Conservation (phyloP, 371 early-diverging fungal species). For the Mycotypha africana region DNA sequence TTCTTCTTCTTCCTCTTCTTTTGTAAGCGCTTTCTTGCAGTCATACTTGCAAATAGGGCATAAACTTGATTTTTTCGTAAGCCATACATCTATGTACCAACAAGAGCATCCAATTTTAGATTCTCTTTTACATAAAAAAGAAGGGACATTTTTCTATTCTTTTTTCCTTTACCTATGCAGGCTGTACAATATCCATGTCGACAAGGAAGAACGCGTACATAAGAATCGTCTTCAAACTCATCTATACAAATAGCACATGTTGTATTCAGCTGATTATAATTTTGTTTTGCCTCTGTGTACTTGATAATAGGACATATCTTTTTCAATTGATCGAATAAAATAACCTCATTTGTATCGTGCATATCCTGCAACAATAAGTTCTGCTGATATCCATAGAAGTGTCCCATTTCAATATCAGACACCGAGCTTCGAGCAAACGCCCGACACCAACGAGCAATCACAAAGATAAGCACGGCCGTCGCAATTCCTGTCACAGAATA, state of each 20-base stretch:
- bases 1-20: too few species aligned
- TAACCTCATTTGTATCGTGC: too few species aligned
- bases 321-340: too few species aligned
- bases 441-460: slow-evolving; percentile 5
- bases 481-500: slow-evolving; percentile 7
- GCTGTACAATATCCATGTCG: slow-evolving; percentile 28
- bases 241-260: slow-evolving; percentile 29
- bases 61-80: slow-evolving; percentile 25
- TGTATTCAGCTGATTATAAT: too few species aligned
- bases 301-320: too few species aligned
- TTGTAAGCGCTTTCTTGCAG: slow-evolving; percentile 4
- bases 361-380: too few species aligned
- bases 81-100: slow-evolving; percentile 33
- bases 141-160: neutral
- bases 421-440: neutral
- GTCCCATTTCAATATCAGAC: too few species aligned
- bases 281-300: too few species aligned
- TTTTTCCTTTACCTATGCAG: slow-evolving; percentile 32
- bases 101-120: too few species aligned
- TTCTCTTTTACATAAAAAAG: neutral
- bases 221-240: slow-evolving; percentile 18
- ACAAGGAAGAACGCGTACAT: slow-evolving; percentile 27
- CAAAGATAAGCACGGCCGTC: neutral
- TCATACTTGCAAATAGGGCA: slow-evolving; percentile 39
- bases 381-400: too few species aligned